Evolutionary conservation across 2,329 filamentous ascomycete species (phyloP), one percentile per base, ranked within the genome.

Genomic region (Colletotrichum neosansevieriae): DNA sequence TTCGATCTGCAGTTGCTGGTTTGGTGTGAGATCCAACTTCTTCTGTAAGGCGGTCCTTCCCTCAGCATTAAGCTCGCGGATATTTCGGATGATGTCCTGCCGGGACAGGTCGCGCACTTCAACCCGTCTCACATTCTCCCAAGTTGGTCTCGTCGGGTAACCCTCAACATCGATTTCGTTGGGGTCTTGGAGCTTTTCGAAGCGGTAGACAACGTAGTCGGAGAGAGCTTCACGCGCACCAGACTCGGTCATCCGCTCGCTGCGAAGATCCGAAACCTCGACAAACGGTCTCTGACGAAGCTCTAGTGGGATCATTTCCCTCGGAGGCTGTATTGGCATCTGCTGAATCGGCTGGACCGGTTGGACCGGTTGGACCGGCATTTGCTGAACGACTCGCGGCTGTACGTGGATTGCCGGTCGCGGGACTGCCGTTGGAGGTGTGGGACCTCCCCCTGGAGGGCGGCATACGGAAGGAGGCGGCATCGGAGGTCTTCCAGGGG

Each of bases 1-100:
- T 60, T 85, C 81, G 9, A 87, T 72, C 62, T 86, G 84, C 3
- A 74, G 74, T 65, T 81, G 80, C 21, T 85, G 76, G 2, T 73
- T 70, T 0, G 76, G 66, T 3, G 73, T 75, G 29, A 86, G 75
- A 0, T 70, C 70, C 3, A 74, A 74, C 72, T 79, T 81, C 74
- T 84, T 86, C 44, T 81, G 75, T 13, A 72, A 24, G 12, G 81
- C 74, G 0, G 74, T 58, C 9, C 66, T 72, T n/a, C 77, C 78
- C 0, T 73, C 71, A 21, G 60, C 72, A 17, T 82, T 75, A 19
- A 87, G 75, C 4, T 77, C 68, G 11, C 75, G 76, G 13, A 86
- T 77, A 32, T 78, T 77, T 9, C 72, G 75, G 3, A 71, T 74
- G 1, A 79, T 79, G 9, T 80, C 80, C n/a, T 74, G 71, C 34